A percentile compares a stretch with the other conserved stretches of the same genome.
phyloP scores from a whole-genome alignment of 2,329 filamentous ascomycete genomes.

The Thielaviopsis cerberus region DNA sequence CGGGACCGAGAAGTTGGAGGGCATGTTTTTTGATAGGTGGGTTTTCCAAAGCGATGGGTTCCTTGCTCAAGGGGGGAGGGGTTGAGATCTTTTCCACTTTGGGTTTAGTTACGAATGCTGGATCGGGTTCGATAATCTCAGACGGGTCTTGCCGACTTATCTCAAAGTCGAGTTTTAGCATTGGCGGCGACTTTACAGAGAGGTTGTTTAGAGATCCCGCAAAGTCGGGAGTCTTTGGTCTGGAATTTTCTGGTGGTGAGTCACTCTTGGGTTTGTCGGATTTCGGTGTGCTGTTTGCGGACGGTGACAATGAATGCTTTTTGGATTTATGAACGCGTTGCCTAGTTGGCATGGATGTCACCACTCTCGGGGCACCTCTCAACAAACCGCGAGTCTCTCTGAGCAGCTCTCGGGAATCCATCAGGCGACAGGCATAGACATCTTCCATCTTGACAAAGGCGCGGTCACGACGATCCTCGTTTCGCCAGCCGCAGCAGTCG shows the following conservation, averaged over 20 bases:
- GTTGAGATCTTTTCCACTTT: neutral
- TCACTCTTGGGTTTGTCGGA: neutral
- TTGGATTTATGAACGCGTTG: neutral
- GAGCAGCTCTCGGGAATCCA: conserved; percentile 41
- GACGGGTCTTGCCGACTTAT: too few relatives aligned
- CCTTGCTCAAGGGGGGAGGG: neutral
- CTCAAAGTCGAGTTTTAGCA: neutral
- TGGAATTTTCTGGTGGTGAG: neutral
- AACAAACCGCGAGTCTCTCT: conserved; percentile 12
- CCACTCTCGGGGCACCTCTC: neutral
- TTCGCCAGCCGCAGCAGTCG: conserved; percentile 73
- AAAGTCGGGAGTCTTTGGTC: neutral
- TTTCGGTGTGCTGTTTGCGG: neutral
- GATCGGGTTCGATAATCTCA: neutral
- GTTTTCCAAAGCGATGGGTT: neutral
- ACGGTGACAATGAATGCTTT: neutral
- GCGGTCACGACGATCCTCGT: conserved; percentile 45
- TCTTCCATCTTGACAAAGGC: conserved; percentile 55
- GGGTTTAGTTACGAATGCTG: neutral
- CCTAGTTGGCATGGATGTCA: neutral
- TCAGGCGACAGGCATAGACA: conserved; percentile 52
- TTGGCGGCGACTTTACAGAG: neutral
- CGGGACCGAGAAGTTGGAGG: neutral
- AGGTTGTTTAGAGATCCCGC: neutral
- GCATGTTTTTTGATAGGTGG: neutral